Conservation (phyloP, 345 rosid genomes). For the Eucalyptus decipiens region DNA sequence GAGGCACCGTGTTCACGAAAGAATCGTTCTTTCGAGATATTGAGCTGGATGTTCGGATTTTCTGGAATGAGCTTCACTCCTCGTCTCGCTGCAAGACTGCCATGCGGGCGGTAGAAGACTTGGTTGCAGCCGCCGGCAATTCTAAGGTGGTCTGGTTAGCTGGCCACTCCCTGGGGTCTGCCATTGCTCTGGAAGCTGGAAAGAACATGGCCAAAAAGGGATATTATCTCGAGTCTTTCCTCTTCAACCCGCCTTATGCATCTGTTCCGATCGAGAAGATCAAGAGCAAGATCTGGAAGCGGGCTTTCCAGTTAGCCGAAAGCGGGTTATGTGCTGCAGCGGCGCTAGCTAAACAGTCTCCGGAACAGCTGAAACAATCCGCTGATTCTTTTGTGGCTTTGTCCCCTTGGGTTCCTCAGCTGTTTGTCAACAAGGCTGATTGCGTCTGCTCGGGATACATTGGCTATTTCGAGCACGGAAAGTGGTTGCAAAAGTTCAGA, state of each 20-base stretch:
- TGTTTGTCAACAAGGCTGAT: constrained; percentile 57
- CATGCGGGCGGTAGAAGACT: constrained; percentile 55
- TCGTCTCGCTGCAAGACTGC: constrained; percentile 70
- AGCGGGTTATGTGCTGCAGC: constrained; percentile 76
- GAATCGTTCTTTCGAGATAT: too few relatives aligned
- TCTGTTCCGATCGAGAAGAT: constrained; percentile 69
- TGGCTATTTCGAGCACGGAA: constrained; percentile 78
- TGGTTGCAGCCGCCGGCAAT: constrained; percentile 47
- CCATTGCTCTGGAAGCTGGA: constrained; percentile 71
- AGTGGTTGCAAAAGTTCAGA: constrained; percentile 8
- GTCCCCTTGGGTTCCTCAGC: constrained; percentile 54
- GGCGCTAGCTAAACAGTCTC: constrained; percentile 43
- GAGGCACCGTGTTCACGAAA: too few relatives aligned
- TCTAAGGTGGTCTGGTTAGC: constrained; percentile 78
- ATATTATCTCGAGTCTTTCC: constrained; percentile 41
- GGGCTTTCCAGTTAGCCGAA: constrained; percentile 45
- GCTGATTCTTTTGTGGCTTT: constrained; percentile 36
- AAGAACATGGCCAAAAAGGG: constrained; percentile 64
- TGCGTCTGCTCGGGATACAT: constrained; percentile 67
- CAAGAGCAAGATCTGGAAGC: constrained; percentile 20
- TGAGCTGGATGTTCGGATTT: too few relatives aligned
- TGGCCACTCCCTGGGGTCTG: constrained; percentile 88
- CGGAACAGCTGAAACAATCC: constrained; percentile 5
- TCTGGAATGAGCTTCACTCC: constrained; percentile 48
- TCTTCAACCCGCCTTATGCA: constrained; percentile 70